These are phyloP conservation scores for Backusella sp. DNA, from an alignment of 192 early-diverging fungal species.

Conservation along the genomic window DNA sequence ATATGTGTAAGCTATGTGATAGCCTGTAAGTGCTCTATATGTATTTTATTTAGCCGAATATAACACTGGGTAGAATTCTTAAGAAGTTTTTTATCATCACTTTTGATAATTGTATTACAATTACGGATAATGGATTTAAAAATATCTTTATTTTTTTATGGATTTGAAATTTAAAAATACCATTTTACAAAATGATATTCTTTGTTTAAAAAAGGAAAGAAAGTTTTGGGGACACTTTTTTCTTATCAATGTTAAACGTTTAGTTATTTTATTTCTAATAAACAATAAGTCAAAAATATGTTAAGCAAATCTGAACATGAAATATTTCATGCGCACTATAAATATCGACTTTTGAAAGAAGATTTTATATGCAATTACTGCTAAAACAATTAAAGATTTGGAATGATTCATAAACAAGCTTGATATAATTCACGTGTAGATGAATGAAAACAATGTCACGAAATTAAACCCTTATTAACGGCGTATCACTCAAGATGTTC, in stretches of 20 bases:
- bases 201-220: slow-evolving; percentile 2
- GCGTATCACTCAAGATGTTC: not conserved
- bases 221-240: not conserved
- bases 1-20: not conserved
- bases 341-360: not conserved
- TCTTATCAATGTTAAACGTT: not conserved
- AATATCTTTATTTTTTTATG: not conserved
- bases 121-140: not conserved
- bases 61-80: not conserved
- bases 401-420: not conserved
- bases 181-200: not conserved
- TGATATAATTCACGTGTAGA: not conserved
- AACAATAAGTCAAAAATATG: not conserved
- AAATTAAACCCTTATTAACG: not conserved
- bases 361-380: not conserved
- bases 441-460: not conserved
- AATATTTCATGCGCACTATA: not conserved
- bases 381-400: not conserved
- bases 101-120: not conserved
- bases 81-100: not conserved
- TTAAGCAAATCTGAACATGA: not conserved
- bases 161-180: not conserved
- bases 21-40: not conserved
- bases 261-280: not conserved
- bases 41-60: not conserved